Percentiles rank a stretch among this genome's conserved stretches.
phyloP scores from a whole-genome alignment of 2,329 filamentous ascomycete species.

The Pseudocercospora fuligena region DNA sequence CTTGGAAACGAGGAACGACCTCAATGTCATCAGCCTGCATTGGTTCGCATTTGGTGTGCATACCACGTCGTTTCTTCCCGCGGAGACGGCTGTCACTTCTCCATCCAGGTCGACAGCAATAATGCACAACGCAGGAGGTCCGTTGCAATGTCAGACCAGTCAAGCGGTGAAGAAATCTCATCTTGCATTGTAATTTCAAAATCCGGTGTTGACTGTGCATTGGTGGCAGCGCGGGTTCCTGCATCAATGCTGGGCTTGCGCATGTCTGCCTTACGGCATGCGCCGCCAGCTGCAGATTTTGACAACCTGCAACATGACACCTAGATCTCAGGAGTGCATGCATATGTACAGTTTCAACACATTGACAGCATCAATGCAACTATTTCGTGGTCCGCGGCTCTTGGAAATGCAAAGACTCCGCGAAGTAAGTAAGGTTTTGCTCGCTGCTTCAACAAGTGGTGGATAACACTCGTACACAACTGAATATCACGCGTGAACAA shows the following conservation, averaged over 20 bases:
- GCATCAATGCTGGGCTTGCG: background rate
- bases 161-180: constrained; percentile 4
- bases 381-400: background rate
- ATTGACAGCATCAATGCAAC: background rate
- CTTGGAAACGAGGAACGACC: background rate
- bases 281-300: background rate
- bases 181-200: background rate
- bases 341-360: background rate
- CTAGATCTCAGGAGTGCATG: constrained; percentile 8
- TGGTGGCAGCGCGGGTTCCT: constrained; percentile 5
- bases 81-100: constrained; percentile 2
- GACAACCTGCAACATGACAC: constrained; percentile 4
- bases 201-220: background rate
- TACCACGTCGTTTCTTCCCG: background rate
- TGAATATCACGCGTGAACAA: background rate
- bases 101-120: background rate
- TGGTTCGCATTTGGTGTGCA: constrained; percentile 7
- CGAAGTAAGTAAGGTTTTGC: background rate
- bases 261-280: background rate
- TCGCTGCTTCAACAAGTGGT: background rate
- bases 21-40: constrained; percentile 7
- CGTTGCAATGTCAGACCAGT: constrained; percentile 1
- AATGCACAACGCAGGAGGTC: background rate
- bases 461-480: background rate
- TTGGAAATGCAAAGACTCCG: background rate